A percentile compares a stretch with the other conserved stretches of the same genome.
These are phyloP conservation scores for Pseudogymnoascus sp. DNA, from an alignment of 2,329 filamentous ascomycete genomes.

Conservation along the genomic window DNA sequence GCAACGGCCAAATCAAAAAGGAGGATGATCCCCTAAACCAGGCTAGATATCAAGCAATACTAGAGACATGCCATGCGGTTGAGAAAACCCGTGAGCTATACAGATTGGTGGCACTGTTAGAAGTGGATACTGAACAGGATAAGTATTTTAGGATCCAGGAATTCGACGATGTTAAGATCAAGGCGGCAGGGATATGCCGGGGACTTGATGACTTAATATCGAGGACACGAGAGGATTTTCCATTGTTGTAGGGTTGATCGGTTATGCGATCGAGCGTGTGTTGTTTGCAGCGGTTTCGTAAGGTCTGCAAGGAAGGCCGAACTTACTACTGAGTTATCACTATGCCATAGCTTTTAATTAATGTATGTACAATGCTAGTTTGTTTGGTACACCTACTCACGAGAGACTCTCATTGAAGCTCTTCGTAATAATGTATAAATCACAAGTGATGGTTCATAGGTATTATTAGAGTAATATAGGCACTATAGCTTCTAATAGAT, in stretches of 20 bases:
- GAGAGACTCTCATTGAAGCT: background rate
- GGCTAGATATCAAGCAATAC: background rate
- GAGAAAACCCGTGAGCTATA: background rate
- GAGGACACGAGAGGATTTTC: background rate
- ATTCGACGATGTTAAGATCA: background rate
- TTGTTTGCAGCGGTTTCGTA: background rate
- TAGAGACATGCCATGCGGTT: background rate
- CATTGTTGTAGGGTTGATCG: background rate
- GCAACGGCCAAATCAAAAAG: background rate
- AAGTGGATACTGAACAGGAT: background rate
- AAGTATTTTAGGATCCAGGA: background rate
- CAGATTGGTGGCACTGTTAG: background rate
- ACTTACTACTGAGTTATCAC: no score
- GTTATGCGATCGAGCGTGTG: background rate
- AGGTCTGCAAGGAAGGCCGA: no score
- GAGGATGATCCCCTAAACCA: background rate
- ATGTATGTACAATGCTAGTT: no score
- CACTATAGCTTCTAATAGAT: background rate
- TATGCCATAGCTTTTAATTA: no score
- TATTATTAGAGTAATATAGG: background rate
- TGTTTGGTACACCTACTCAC: no score
- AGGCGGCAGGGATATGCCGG: background rate
- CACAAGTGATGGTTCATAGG: background rate
- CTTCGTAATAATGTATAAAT: background rate
- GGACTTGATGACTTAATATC: background rate